Evolutionary conservation across 1,284 basidiomycete genomes (phyloP), one percentile per base, ranked within the genome.

Genomic region (Polyporus tsugae): DNA sequence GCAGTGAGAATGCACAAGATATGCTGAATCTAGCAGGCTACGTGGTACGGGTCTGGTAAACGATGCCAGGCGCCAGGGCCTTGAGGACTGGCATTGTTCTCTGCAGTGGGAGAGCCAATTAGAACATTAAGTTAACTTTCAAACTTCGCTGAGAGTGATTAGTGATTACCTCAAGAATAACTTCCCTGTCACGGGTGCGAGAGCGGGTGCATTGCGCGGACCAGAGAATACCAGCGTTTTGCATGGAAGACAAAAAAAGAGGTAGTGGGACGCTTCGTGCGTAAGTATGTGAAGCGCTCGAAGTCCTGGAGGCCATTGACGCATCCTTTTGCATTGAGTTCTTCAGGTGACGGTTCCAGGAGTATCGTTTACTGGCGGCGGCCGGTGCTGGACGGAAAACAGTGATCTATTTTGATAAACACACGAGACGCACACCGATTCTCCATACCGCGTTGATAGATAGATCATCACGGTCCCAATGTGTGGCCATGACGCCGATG

Each of bases 1-100:
- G 57, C 61, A 57, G 38, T 63, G 66, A 60, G 66, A 65, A 63
- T 25, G 58, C n/a, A 38, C 38, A 35, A 49, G 35, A 39, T 57
- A 41, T 33, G 46, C 11, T 19, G 29, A 19, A 22, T 55, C 15
- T 6, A 55, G 52, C 33, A 19, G 52, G 29, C 29, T 35, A 55
- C 6, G 4, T 55, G 29, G 29, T 29, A 55, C 29, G 29, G 25
- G 22, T 25, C 10, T 33, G 29, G 19, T 15, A 33, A 35, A 55
- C 13, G 33, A 55, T 33, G 17, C 29, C 22, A 49, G 22, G 22
- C 46, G 6, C 42, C 5, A 22, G 2, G 13, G n/a, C 10, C 9
- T 9, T 13, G 22, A 25, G 46, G 4, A 11, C 10, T 25, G n/a
- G 4, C 13, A 22, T 25, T n/a, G 4, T 29, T 1, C 11, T 11